phyloP scores from a whole-genome alignment of 2,329 filamentous ascomycete genomes.

The Penicillium brevicompactum region DNA sequence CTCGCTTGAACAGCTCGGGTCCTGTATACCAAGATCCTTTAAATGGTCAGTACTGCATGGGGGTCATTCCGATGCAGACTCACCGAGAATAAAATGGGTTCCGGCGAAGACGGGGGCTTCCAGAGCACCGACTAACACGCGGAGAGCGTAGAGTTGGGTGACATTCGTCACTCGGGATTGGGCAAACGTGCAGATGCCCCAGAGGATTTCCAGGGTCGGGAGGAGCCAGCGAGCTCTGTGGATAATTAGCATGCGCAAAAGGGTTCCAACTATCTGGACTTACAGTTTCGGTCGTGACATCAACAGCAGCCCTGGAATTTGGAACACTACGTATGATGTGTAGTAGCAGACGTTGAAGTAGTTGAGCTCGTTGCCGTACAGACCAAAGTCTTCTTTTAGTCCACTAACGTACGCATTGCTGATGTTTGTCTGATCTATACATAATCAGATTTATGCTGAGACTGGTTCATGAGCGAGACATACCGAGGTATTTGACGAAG shows the following conservation, averaged over 20 bases:
- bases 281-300: slow-evolving; percentile 34
- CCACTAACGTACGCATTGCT: slow-evolving; percentile 39
- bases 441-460: neutral
- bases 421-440: slow-evolving; percentile 34
- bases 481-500: slow-evolving; percentile 33
- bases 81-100: slow-evolving; percentile 36
- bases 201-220: slow-evolving; percentile 34
- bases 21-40: slow-evolving; percentile 46
- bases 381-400: slow-evolving; percentile 33
- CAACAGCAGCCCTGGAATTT: slow-evolving; percentile 32
- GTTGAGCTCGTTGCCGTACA: slow-evolving; percentile 35
- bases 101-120: slow-evolving; percentile 38
- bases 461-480: neutral
- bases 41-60: neutral
- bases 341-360: slow-evolving; percentile 37
- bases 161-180: slow-evolving; percentile 36
- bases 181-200: slow-evolving; percentile 39
- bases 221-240: slow-evolving; percentile 32
- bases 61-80: neutral
- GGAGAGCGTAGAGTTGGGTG: slow-evolving; percentile 36
- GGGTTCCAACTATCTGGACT: neutral
- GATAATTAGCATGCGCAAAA: neutral
- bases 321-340: slow-evolving; percentile 35
- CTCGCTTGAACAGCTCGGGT: slow-evolving; percentile 55
- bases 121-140: slow-evolving; percentile 36